Base-by-base conservation (phyloP, 768 basidiomycete genomes). In the Guyanaporus albipodus region DNA sequence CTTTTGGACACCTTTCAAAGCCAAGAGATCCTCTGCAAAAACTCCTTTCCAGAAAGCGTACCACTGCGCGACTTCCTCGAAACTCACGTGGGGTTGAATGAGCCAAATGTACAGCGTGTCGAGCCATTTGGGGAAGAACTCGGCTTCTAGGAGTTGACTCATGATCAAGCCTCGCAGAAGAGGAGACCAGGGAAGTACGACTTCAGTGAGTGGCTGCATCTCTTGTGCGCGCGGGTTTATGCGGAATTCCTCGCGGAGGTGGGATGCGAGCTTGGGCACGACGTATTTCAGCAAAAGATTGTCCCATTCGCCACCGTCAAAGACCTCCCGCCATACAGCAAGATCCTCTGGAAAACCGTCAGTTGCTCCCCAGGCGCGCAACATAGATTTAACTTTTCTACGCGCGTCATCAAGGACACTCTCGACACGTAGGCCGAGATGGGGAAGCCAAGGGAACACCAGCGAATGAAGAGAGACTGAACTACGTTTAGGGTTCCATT, bases 101-200 rank as follows among this genome's bases (percentile, higher is more conserved):
- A 99, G 83, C 96, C 96, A 98, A 36, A 91, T 68, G 60, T 94
- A 85, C 19, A 99, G 72, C 18, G 89, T 83, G 39, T 92, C 87
- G 49, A 98, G 74, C 93, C 94, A 99, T 63, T 96, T 95, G 4
- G 92, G 90, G 77, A 97, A 97, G 73, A 98, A 95, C 58, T 92
- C 91, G 6, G 78, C 76, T 63, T 95, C 90, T 52, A 99, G 70
- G 11, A 99, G 71, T 59, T 93, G 89, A 2, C 83, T 76, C 58
- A 96, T 76, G 50, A 95, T 78, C 4, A 87, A 82, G 0, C 80
- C 67, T 8, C 89, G 84, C 28, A 98, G 73, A 45, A 90, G 73
- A 26, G 71, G 63, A 10, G 75, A 72, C 96, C 96, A 99, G 1
- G 73, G 72, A 35, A 97, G 72, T 15, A 92, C 87, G 10, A 55